A percentile compares a stretch with the other conserved stretches of the same genome.
These are phyloP conservation scores for Diaporthe citrichinensis DNA, from an alignment of 2,329 filamentous ascomycete genomes.

Conservation along the genomic window DNA sequence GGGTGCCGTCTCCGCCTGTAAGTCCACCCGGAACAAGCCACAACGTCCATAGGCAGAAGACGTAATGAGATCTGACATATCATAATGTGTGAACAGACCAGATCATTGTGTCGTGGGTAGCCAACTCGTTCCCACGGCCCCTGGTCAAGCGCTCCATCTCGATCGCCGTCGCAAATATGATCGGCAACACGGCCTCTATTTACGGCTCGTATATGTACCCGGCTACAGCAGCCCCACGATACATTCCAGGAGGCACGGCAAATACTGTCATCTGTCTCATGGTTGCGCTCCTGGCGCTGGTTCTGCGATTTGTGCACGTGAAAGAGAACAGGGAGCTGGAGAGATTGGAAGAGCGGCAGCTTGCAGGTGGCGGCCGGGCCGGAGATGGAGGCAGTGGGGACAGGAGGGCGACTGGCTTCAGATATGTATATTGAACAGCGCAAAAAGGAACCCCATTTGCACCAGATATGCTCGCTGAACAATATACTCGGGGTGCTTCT, in stretches of 20 bases:
- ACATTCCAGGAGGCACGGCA: conserved; percentile 68
- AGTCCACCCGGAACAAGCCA: conserved; percentile 31
- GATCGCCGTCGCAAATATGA: conserved; percentile 76
- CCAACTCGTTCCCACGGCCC: conserved; percentile 80
- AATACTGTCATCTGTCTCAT: conserved; percentile 75
- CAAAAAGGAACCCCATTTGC: neutral
- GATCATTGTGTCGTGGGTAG: conserved; percentile 76
- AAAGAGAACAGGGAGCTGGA: conserved; percentile 74
- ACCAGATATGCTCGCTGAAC: neutral
- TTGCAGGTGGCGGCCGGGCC: conserved; percentile 49
- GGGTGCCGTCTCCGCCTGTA: conserved; percentile 64
- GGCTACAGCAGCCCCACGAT: conserved; percentile 57
- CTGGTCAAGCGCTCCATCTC: conserved; percentile 75
- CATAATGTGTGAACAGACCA: conserved; percentile 52
- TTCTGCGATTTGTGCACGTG: conserved; percentile 66
- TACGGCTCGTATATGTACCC: conserved; percentile 65
- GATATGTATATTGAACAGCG: conserved; percentile 48
- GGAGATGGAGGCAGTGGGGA: conserved; percentile 49
- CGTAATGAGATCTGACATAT: neutral
- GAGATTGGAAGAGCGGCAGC: conserved; percentile 18
- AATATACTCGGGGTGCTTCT: neutral
- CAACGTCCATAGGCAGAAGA: neutral
- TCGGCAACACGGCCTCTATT: conserved; percentile 71
- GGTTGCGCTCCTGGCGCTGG: conserved; percentile 67
- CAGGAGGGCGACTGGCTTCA: conserved; percentile 47